Evolutionary conservation across 768 basidiomycete genomes (phyloP).

Genomic region (Calocera cornea): DNA sequence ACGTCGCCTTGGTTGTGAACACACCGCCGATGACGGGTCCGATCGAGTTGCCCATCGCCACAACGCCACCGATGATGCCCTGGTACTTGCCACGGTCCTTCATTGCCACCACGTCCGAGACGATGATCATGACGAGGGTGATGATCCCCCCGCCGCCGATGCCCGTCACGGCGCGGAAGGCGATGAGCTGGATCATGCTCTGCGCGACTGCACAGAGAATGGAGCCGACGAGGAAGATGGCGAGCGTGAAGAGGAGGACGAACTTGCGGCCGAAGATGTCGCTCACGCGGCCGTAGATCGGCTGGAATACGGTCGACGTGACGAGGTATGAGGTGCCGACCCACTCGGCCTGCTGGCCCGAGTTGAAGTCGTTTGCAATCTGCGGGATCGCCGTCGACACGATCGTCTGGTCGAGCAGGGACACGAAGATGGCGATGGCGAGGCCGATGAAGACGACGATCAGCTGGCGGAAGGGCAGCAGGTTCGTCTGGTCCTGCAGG

Average conservation of each 20-base stretch:
- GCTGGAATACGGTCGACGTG: slow-evolving; percentile 51
- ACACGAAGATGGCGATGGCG: slow-evolving; percentile 45
- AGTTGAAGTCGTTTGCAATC: slow-evolving; percentile 50
- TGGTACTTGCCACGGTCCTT: slow-evolving; percentile 66
- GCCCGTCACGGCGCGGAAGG: slow-evolving; percentile 54
- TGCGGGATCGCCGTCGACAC: slow-evolving; percentile 64
- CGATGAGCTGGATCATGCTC: slow-evolving; percentile 51
- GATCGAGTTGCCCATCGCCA: slow-evolving; percentile 48
- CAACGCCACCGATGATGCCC: slow-evolving; percentile 51
- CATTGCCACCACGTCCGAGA: slow-evolving; percentile 58
- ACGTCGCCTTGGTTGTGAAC: slow-evolving; percentile 45
- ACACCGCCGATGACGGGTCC: slow-evolving; percentile 59
- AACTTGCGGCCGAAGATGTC: slow-evolving; percentile 38
- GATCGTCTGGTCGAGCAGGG: slow-evolving; percentile 56
- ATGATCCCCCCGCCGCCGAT: slow-evolving; percentile 59
- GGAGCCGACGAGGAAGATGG: slow-evolving; percentile 52
- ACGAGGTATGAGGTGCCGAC: slow-evolving; percentile 60
- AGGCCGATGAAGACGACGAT: slow-evolving; percentile 49
- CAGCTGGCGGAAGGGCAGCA: slow-evolving; percentile 51
- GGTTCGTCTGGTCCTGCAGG: slow-evolving; percentile 66
- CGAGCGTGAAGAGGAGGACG: slow-evolving; percentile 42
- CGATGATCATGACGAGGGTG: slow-evolving; percentile 56
- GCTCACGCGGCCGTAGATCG: slow-evolving; percentile 25
- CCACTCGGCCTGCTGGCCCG: slow-evolving; percentile 52
- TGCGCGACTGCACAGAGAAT: slow-evolving; percentile 52